A percentile compares a stretch with the other conserved stretches of the same genome.
These are phyloP conservation scores for Quercus rubra DNA, from an alignment of 306 rosid genomes.

Conservation along the genomic window DNA sequence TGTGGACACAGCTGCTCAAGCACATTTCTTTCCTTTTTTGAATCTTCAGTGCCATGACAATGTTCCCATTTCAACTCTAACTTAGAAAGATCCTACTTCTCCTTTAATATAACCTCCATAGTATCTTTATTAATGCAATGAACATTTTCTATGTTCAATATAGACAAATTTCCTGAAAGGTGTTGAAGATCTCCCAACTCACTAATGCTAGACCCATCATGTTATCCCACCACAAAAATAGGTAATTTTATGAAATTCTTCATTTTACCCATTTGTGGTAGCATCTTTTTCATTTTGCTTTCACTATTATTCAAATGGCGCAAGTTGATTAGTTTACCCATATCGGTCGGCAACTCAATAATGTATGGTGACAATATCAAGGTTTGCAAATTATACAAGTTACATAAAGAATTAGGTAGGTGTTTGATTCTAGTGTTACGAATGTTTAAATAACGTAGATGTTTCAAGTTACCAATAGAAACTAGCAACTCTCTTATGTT, in stretches of 20 bases:
- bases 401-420: conserved; percentile 24
- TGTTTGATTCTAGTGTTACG: neutral
- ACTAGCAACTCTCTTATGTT: neutral
- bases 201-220: neutral
- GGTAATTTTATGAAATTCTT: conserved; percentile 21
- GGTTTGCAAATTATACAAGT: conserved; percentile 33
- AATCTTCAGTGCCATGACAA: neutral
- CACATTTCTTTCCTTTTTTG: neutral
- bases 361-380: conserved; percentile 20
- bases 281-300: conserved; percentile 8
- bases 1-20: conserved; percentile 27
- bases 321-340: conserved; percentile 21
- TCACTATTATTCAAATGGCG: conserved; percentile 17
- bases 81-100: neutral
- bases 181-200: neutral
- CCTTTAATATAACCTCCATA: neutral
- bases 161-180: neutral
- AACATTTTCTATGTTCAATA: conserved; percentile 13
- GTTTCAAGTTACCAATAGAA: conserved; percentile 24
- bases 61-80: conserved; percentile 12
- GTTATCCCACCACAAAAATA: conserved; percentile 4
- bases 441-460: conserved; percentile 30
- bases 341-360: neutral
- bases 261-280: neutral
- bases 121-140: neutral